Percentiles rank a stretch among this genome's conserved stretches.
These are phyloP conservation scores for Xylaria sp. DNA, from an alignment of 495 filamentous ascomycete genomes.

Conservation along the genomic window DNA sequence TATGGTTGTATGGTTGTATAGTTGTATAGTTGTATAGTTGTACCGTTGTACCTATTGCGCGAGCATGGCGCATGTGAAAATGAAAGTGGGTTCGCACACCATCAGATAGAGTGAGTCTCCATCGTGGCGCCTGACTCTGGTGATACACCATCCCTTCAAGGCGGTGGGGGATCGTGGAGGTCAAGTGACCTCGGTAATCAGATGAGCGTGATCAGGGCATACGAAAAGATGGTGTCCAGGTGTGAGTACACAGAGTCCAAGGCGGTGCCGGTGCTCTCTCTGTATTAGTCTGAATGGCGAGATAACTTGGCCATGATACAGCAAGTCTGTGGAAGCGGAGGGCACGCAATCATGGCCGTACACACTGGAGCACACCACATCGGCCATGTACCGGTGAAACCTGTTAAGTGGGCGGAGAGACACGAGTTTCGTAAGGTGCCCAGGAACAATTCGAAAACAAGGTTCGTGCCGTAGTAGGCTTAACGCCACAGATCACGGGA, in stretches of 20 bases:
- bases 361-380: constrained; percentile 1
- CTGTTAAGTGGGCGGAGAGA: not conserved
- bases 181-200: constrained; percentile 22
- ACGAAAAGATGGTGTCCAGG: constrained; percentile 20
- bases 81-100: constrained; percentile 27
- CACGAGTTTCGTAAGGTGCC: not conserved
- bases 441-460: constrained; percentile 1
- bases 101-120: constrained; percentile 9
- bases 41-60: no score
- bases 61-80: constrained; percentile 16
- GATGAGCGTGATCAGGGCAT: constrained; percentile 17
- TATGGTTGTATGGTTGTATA: no score
- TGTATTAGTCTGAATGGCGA: constrained; percentile 3
- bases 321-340: not conserved
- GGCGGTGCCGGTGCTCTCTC: not conserved
- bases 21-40: no score
- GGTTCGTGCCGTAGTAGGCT: constrained; percentile 15
- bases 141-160: not conserved
- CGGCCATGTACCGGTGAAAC: constrained; percentile 15
- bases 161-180: constrained; percentile 22
- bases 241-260: constrained; percentile 10
- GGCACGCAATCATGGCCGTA: not conserved
- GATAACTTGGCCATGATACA: constrained; percentile 4
- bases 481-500: constrained; percentile 11
- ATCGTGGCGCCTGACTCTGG: constrained; percentile 24